Conservation (phyloP, 2,329 filamentous ascomycete species). For the Ilyonectria sp. region DNA sequence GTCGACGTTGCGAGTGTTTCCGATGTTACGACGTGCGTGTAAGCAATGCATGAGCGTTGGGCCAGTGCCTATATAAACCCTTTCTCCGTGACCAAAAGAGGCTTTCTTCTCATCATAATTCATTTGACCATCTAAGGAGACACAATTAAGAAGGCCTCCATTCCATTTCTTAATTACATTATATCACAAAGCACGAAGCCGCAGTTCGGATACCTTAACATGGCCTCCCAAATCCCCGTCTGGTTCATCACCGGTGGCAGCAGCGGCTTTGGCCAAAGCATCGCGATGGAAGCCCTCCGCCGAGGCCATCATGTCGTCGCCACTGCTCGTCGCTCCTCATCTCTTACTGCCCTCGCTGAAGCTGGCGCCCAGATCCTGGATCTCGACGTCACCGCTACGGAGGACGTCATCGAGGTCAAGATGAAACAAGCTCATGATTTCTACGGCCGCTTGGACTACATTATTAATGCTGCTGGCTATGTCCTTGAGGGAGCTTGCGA, state of each 20-base stretch:
- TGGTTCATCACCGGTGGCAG: conserved; percentile 66
- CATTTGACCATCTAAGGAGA: not conserved
- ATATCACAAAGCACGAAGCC: not conserved
- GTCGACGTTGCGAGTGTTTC: not conserved
- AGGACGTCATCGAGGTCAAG: conserved; percentile 28
- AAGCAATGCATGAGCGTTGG: not conserved
- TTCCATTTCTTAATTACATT: not conserved
- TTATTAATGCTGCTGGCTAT: conserved; percentile 36
- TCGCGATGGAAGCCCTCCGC: conserved; percentile 58
- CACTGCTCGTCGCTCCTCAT: conserved; percentile 55
- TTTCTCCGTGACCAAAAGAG: not conserved
- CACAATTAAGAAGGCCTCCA: not conserved
- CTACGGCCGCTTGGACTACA: conserved; percentile 29
- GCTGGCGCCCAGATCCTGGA: conserved; percentile 26
- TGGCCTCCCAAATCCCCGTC: conserved; percentile 48
- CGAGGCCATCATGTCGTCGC: conserved; percentile 64
- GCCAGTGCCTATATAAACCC: not conserved
- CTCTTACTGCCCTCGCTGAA: conserved; percentile 21
- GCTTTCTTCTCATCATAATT: not conserved
- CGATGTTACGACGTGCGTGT: not conserved
- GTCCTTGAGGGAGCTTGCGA: conserved; percentile 37
- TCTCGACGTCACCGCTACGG: conserved; percentile 31
- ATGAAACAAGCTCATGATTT: conserved; percentile 27
- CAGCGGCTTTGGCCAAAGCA: conserved; percentile 61
- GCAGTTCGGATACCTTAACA: not conserved